Percentiles rank a stretch among this genome's conserved stretches.
Evolutionary conservation across 139 green algal genomes (phyloP).

Genomic region (Volvox africanus): DNA sequence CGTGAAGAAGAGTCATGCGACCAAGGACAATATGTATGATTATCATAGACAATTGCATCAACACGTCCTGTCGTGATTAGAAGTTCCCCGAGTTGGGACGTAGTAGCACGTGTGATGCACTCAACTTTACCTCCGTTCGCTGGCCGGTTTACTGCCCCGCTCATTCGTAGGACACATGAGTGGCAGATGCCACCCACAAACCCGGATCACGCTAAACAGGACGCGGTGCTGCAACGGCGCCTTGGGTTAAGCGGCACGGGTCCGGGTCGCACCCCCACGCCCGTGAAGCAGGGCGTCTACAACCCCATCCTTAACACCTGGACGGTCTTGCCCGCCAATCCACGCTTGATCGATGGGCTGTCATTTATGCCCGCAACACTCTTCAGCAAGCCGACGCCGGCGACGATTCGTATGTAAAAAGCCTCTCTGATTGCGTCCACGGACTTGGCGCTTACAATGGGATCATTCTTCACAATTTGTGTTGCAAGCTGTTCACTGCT

Average conservation of each 20-base stretch:
- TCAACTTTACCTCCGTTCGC: too few relatives aligned
- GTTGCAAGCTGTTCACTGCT: too few relatives aligned
- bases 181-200: constrained; percentile 20
- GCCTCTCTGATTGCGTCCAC: too few relatives aligned
- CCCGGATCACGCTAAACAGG: neutral
- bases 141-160: too few relatives aligned
- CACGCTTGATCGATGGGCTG: constrained; percentile 42
- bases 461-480: too few relatives aligned
- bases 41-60: too few relatives aligned
- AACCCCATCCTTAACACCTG: constrained; percentile 67
- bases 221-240: neutral
- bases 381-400: constrained; percentile 44
- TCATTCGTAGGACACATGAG: neutral
- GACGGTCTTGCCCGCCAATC: constrained; percentile 52
- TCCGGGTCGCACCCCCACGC: neutral
- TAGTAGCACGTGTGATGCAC: too few relatives aligned
- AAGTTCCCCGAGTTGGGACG: too few relatives aligned
- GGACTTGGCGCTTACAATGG: too few relatives aligned
- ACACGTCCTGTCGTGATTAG: too few relatives aligned
- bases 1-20: too few relatives aligned
- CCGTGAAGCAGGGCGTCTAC: constrained; percentile 50
- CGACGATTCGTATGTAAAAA: constrained; percentile 49
- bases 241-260: constrained; percentile 34
- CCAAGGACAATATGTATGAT: too few relatives aligned
- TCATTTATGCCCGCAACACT: constrained; percentile 58